Evolutionary conservation across 768 basidiomycete species (phyloP).

Genomic region (Lentinula sp.): DNA sequence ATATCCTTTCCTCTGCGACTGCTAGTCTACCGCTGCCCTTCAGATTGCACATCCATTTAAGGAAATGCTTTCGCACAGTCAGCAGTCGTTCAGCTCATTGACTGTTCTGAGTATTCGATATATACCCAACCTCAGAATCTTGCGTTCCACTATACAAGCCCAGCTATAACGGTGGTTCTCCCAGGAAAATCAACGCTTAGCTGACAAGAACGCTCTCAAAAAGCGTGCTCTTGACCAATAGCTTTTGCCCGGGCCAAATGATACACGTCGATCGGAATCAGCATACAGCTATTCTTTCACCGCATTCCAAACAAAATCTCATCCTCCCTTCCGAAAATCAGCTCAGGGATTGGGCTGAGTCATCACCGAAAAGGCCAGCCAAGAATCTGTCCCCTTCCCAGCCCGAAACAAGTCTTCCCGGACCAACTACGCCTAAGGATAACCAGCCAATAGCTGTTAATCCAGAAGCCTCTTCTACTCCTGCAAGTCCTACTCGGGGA

Average conservation of each 20-base stretch:
- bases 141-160: neutral
- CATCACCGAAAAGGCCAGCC: neutral
- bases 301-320: constrained; percentile 3
- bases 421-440: neutral
- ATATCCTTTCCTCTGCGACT: neutral
- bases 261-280: constrained; percentile 6
- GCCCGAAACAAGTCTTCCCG: neutral
- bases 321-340: neutral
- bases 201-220: neutral
- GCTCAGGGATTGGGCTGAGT: neutral
- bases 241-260: neutral
- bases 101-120: neutral
- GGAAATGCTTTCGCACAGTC: neutral
- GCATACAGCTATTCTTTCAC: constrained; percentile 1
- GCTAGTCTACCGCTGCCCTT: neutral
- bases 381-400: neutral
- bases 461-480: neutral
- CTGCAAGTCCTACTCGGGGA: neutral
- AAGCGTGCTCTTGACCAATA: neutral
- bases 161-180: neutral
- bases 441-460: constrained; percentile 2
- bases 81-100: neutral
- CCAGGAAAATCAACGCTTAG: neutral
- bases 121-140: neutral
- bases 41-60: neutral